Evolutionary conservation across 148 eudicot genomes (phyloP).

Genomic region (Spergularia bocconei): DNA sequence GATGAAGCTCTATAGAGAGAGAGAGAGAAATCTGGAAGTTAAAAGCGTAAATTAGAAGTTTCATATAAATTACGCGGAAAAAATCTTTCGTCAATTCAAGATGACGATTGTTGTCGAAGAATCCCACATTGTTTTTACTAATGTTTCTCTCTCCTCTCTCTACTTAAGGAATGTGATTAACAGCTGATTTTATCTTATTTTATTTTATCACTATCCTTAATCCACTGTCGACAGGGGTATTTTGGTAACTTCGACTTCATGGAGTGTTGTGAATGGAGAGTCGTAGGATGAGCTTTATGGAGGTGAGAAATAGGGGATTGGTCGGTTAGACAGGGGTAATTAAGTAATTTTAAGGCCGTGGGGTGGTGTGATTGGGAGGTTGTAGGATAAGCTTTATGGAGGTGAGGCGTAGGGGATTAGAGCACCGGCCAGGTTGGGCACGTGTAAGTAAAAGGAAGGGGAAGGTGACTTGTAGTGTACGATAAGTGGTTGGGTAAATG

Average conservation of each 20-base stretch:
- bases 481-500: neutral
- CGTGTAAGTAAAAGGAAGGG: neutral
- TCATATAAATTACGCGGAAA: neutral
- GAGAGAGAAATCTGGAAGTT: neutral
- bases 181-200: neutral
- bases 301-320: no score
- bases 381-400: no score
- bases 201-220: neutral
- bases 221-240: neutral
- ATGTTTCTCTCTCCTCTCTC: neutral
- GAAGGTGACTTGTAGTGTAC: conserved; percentile 7
- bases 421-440: neutral
- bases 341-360: no score
- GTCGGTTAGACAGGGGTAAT: no score
- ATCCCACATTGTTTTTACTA: neutral
- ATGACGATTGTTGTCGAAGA: neutral
- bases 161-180: neutral
- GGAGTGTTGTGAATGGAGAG: no score
- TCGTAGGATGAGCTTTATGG: no score
- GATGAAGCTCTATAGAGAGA: neutral
- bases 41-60: neutral
- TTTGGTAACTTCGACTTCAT: neutral
- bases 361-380: no score
- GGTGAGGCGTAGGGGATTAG: neutral
- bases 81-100: conserved; percentile 2